phyloP scores from a whole-genome alignment of 2,329 filamentous ascomycete species.

The Trichophyton schoenleinii region DNA sequence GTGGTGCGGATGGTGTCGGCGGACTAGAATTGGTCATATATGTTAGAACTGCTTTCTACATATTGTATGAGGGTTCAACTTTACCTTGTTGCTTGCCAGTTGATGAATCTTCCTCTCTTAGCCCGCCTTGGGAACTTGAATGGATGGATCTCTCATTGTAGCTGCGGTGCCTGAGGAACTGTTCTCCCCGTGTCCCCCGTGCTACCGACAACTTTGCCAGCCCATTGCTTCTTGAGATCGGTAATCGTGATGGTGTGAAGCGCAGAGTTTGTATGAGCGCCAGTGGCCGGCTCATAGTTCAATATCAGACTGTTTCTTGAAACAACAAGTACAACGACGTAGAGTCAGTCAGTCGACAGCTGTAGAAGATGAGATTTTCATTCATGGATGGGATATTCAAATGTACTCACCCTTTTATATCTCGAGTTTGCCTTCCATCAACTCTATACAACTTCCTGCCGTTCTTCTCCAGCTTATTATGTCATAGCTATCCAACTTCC shows the following conservation, averaged over 20 bases:
- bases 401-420: background rate
- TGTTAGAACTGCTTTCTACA: too few relatives aligned
- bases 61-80: background rate
- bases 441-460: background rate
- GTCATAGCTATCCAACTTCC: background rate
- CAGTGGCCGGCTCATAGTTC: background rate
- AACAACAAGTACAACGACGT: background rate
- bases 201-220: background rate
- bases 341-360: background rate
- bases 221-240: background rate
- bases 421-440: background rate
- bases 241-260: background rate
- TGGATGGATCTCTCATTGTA: background rate
- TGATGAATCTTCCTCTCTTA: background rate
- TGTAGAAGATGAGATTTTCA: background rate
- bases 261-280: background rate
- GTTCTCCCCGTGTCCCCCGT: background rate
- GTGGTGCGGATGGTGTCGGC: constrained; percentile 7
- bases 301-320: background rate
- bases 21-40: background rate
- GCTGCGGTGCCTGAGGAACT: too few relatives aligned
- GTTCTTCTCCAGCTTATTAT: background rate
- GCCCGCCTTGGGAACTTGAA: background rate
- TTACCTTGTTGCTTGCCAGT: constrained; percentile 1
- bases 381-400: background rate